Base-by-base conservation (phyloP, 768 basidiomycete genomes). In the Termitomyces sp. region DNA sequence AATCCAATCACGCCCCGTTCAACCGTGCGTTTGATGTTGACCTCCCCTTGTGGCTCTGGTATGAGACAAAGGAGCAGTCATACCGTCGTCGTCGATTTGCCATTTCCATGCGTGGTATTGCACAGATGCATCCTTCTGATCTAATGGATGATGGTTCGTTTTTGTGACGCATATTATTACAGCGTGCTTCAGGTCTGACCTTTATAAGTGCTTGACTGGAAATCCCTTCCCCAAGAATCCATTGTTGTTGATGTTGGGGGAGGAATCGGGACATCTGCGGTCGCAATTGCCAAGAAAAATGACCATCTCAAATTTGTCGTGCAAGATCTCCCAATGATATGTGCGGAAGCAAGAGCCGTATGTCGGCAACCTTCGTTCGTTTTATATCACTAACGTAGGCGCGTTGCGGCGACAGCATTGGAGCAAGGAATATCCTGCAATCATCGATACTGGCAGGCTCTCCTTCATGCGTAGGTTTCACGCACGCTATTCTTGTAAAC, bases 121-220 rank as follows among this genome's bases (percentile, higher is more conserved):
- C 44, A 15, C 46, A 47, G 24, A 54, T 58, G 46, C 51, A 58
- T 4, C 44, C 44, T 36, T 33, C 41, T 13, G 22, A 36, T 47
- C 12, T 58, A 16, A 37, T 54, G 26, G 41, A 39, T 18, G 54
- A 55, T 12, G 22, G 54, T 55, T 18, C 7, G 53, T 54, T 31
- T 28, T 15, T 12, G 20, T 4, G 16, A 36, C 16, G 4, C 6
- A 36, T 5, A 5, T n/a, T n/a, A n/a, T n/a, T n/a, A n/a, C n/a
- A 16, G 16, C 15, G 16, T 36, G 6, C 36, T 36, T 37, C n/a
- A n/a, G 22, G 2, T 26, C 13, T 24, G n/a, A 33, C 16, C 15
- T 26, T 7, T 51, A 18, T 4, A 22, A 72, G 71, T 59, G 2
- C 63, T 64, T 34, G 62, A 68, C 33, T 71, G 70, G 71, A 59